These are phyloP conservation scores for Macadamia tetraphylla DNA, from an alignment of 164 flowering plant species.

Conservation along the genomic window DNA sequence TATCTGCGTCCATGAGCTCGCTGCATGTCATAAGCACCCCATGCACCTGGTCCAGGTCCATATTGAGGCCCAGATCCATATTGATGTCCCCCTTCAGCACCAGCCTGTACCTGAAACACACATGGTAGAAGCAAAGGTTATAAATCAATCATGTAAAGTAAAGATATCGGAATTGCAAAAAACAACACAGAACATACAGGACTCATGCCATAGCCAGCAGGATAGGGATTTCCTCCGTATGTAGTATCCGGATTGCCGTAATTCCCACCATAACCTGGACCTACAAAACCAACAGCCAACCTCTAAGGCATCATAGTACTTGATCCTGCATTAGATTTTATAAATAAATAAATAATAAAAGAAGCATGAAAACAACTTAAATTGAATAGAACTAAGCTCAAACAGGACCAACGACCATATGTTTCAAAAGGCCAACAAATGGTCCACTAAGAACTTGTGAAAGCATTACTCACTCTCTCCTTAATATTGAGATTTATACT, in stretches of 20 bases:
- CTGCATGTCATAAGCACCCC: constrained; percentile 85
- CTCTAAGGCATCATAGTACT: not conserved
- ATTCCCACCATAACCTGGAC: constrained; percentile 53
- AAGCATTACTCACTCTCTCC: too few relatives aligned
- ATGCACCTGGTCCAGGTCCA: constrained; percentile 68
- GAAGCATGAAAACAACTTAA: too few relatives aligned
- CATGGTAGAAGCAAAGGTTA: not conserved
- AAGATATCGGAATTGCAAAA: not conserved
- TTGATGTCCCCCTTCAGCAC: constrained; percentile 56
- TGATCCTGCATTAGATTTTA: not conserved
- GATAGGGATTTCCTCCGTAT: constrained; percentile 67
- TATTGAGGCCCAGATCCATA: constrained; percentile 69
- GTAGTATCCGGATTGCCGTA: constrained; percentile 64
- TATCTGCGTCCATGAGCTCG: constrained; percentile 77
- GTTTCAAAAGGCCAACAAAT: too few relatives aligned
- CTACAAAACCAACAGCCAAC: constrained; percentile 17
- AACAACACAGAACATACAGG: constrained; percentile 45
- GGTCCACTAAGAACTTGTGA: too few relatives aligned
- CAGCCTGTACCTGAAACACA: constrained; percentile 52
- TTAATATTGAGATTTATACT: too few relatives aligned
- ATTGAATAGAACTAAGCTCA: too few relatives aligned
- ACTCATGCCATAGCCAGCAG: constrained; percentile 59
- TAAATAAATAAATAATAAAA: too few relatives aligned
- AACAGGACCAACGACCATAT: too few relatives aligned
- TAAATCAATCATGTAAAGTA: not conserved